Evolutionary conservation across 2,329 filamentous ascomycete genomes (phyloP).

Genomic region (Grosmannia huntii): DNA sequence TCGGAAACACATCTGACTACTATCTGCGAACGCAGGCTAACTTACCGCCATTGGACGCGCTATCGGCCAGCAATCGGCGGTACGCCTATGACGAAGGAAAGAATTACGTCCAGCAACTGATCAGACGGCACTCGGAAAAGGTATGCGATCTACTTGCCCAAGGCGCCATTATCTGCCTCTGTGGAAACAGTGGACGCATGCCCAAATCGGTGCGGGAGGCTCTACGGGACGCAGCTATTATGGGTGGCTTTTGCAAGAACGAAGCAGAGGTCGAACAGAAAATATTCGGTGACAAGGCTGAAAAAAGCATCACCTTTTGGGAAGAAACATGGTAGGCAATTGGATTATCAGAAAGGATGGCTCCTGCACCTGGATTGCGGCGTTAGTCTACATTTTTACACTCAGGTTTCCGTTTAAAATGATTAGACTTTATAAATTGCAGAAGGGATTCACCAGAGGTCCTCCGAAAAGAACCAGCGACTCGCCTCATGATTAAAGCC

Average conservation of each 20-base stretch:
- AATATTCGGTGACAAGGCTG: constrained; percentile 10
- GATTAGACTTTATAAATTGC: not conserved
- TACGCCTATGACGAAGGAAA: constrained; percentile 23
- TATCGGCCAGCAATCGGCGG: not conserved
- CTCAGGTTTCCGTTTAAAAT: not conserved
- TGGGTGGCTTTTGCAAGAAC: constrained; percentile 18
- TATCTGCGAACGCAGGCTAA: not conserved
- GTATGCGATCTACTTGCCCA: constrained; percentile 25
- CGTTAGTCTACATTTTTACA: not conserved
- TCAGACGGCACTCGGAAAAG: constrained; percentile 28
- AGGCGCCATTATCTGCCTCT: constrained; percentile 37
- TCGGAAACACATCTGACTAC: not conserved
- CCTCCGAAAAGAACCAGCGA: no score
- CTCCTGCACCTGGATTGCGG: not conserved
- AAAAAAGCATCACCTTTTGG: constrained; percentile 32
- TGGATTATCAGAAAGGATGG: not conserved
- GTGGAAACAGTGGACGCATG: constrained; percentile 46
- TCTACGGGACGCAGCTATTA: constrained; percentile 34
- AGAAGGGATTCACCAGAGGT: no score
- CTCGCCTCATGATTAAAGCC: no score
- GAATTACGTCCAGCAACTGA: constrained; percentile 43
- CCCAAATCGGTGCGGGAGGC: constrained; percentile 40
- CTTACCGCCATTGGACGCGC: not conserved
- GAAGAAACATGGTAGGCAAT: constrained; percentile 44
- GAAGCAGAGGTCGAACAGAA: constrained; percentile 24